Percentiles rank a stretch among this genome's conserved stretches.
Evolutionary conservation across 1,139 yeast species (phyloP).

Genomic region (Taphrina wiesneri): DNA sequence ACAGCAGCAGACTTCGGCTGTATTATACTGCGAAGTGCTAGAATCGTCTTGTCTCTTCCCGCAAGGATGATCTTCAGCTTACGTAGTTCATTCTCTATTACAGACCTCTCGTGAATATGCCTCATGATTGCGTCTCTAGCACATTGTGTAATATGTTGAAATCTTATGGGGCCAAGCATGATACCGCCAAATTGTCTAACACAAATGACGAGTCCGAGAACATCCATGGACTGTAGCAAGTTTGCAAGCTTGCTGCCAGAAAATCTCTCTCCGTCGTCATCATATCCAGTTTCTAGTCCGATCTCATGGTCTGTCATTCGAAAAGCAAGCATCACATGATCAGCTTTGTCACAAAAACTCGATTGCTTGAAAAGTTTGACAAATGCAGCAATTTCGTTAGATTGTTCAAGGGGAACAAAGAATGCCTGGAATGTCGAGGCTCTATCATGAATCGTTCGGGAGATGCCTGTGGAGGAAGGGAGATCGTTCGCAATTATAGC

Average conservation of each 20-base stretch:
- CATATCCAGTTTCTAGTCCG: conserved; percentile 8
- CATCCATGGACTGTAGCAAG: conserved; percentile 4
- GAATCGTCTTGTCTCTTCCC: conserved; percentile 26
- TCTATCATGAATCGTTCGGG: conserved; percentile 17
- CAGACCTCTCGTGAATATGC: conserved; percentile 3
- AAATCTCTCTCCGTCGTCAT: conserved; percentile 36
- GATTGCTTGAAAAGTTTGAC: background rate
- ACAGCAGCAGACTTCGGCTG: background rate
- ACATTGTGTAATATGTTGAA: conserved; percentile 33
- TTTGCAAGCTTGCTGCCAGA: conserved; percentile 29
- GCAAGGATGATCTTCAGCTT: background rate
- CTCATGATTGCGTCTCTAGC: conserved; percentile 31
- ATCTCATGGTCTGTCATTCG: conserved; percentile 3
- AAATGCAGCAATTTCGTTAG: background rate
- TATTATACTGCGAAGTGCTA: conserved; percentile 42
- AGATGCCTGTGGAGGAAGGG: conserved; percentile 8
- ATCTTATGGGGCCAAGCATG: conserved; percentile 35
- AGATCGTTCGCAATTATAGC: too few relatives aligned
- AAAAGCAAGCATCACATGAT: conserved; percentile 25
- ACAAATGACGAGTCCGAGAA: conserved; percentile 29
- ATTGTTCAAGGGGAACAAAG: background rate
- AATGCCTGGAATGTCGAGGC: conserved; percentile 14
- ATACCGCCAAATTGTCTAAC: conserved; percentile 33
- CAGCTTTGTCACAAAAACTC: background rate
- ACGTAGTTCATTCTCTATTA: background rate